Base-by-base conservation (phyloP, 208 protist species). In the Crithidia acanthocephali region DNA sequence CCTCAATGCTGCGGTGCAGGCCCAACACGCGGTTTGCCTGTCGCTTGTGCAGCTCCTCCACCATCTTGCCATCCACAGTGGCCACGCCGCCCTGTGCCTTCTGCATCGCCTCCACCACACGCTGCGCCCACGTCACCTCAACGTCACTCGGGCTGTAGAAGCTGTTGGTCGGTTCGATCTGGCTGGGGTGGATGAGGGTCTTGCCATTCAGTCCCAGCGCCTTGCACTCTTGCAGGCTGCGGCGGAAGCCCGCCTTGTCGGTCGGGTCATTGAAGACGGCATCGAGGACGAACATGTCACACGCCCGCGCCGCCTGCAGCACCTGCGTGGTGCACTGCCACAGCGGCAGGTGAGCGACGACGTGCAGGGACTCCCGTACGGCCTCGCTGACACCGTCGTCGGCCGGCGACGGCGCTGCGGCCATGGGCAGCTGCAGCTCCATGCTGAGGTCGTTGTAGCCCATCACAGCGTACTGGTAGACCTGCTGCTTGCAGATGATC, bases 151-250 rank as follows among this genome's bases (percentile, higher is more conserved):
- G 90, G 10, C 68, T 81, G 69, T 85, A 97, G 30, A 77, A 69
- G 37, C 65, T 65, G 69, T 97, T 90, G n/a, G 85, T 92, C 1
- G 77, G 37, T 20, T 71, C 65, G 10, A 95, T 82, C 74, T 95
- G 90, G 18, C 67, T 58, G 15, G 87, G 83, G 61, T 93, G 88
- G 55, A 92, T 86, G 3, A 95, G 66, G 18, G 88, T 83, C 63
- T 91, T 91, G 37, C 93, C 93, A 53, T 95, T 79, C 59, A 95
- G 90, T 0, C 93, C 93, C n/a, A 97, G 65, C 13, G 74, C 72
- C 27, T 80, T 79, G 55, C 79, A 84, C 61, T 72, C 72, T 28
- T 58, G 81, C 16, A 93, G 53, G 51, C 86, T 80, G 40, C 72
- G 80, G 32, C 59, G 68, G 68, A 97, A 94, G 52, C 90, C 87